Conservation (phyloP, 164 flowering plant genomes). For the Sextonia rubra region DNA sequence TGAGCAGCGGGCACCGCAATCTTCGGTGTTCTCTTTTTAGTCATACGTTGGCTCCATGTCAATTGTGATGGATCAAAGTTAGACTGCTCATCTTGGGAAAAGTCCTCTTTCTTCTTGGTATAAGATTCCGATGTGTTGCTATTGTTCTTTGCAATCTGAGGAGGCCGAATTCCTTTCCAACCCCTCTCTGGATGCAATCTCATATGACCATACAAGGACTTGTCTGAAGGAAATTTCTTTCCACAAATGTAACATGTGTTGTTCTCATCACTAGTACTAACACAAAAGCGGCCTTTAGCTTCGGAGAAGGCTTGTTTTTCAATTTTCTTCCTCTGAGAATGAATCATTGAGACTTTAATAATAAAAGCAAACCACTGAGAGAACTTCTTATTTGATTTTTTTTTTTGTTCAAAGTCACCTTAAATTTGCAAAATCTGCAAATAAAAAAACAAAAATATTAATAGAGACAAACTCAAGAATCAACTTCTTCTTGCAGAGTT, state of each 20-base stretch:
- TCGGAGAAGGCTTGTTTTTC: too few species aligned
- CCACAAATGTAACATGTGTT: conserved; percentile 7
- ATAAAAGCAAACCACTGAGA: neutral
- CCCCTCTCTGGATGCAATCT: conserved; percentile 15
- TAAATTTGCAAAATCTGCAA: neutral
- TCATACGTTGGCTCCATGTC: conserved; percentile 50
- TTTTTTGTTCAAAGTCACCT: neutral
- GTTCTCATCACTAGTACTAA: too few species aligned
- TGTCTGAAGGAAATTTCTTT: conserved; percentile 10
- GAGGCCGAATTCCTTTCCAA: conserved; percentile 16
- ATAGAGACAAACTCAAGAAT: neutral
- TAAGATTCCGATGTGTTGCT: neutral
- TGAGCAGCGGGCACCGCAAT: neutral
- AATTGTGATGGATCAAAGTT: conserved; percentile 25
- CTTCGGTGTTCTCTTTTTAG: conserved; percentile 3
- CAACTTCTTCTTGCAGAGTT: neutral
- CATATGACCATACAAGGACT: conserved; percentile 18
- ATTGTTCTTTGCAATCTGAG: neutral
- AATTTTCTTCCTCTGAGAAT: neutral
- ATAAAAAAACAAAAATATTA: too few species aligned
- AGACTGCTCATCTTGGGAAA: too few species aligned
- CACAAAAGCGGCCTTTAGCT: too few species aligned
- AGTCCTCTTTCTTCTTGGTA: neutral
- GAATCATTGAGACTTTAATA: neutral
- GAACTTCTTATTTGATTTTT: neutral